Conservation (phyloP, 2,329 filamentous ascomycete species). For the Alternaria ventricosa region DNA sequence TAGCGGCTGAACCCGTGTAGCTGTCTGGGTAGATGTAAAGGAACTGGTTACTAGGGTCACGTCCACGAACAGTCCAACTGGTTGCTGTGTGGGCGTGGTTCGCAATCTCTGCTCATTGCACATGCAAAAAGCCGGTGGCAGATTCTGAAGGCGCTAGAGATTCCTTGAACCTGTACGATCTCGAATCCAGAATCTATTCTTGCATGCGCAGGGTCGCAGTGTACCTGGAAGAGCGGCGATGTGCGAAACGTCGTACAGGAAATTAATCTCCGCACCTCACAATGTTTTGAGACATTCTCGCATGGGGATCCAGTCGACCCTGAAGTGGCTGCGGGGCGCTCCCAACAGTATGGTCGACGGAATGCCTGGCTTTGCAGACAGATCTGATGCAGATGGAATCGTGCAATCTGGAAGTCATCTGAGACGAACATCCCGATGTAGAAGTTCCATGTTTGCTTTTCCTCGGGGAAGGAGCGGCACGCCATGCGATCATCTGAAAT, state of each 20-base stretch:
- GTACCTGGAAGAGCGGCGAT: conserved; percentile 19
- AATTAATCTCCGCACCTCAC: conserved; percentile 15
- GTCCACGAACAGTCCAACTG: neutral
- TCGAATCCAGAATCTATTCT: neutral
- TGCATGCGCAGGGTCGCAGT: neutral
- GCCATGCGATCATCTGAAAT: neutral
- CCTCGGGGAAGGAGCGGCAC: neutral
- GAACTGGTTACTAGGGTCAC: neutral
- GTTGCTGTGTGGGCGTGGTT: neutral
- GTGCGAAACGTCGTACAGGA: conserved; percentile 25
- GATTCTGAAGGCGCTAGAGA: neutral
- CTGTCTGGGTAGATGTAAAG: neutral
- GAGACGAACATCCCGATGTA: conserved; percentile 13
- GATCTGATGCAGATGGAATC: conserved; percentile 15
- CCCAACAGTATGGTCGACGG: conserved; percentile 19
- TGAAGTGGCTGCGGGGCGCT: conserved; percentile 14
- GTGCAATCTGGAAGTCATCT: conserved; percentile 16
- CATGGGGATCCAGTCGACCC: conserved; percentile 17
- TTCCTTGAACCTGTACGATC: neutral
- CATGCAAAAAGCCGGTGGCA: neutral
- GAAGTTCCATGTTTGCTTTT: neutral
- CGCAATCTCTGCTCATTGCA: neutral
- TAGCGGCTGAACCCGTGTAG: neutral
- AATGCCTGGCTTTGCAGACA: conserved; percentile 19
- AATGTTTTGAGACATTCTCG: conserved; percentile 24